Base-by-base conservation (phyloP, 2,329 filamentous ascomycete genomes). In the Pyrenochaeta sp. region DNA sequence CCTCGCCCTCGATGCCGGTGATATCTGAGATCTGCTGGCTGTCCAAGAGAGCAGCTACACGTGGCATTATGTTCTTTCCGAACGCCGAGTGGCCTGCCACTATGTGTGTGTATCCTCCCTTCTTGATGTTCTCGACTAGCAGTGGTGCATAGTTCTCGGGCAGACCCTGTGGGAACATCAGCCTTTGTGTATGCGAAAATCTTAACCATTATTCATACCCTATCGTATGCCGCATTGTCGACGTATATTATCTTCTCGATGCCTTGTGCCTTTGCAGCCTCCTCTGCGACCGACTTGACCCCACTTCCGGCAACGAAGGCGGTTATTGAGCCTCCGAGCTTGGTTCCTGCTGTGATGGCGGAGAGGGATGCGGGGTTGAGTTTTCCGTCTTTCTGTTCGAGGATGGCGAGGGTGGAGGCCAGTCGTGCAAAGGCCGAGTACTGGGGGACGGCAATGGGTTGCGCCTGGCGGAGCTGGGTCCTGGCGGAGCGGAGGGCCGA, bases 41-140 rank as follows among this genome's bases (percentile, higher is more conserved):
- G 71, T 99, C 94, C 46, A 99, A 81, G 42, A 99, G 78, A 14
- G 94, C 94, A 14, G 94, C 90, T 11, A 96, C 89, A 51, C 94
- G 86, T 26, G 94, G 94, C 74, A 99, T 80, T 31, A 99, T 73
- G 72, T 88, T 95, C 83, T 99, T 99, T 65, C 94, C 94, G 74
- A 99, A 99, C 1, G 94, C 91, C 17, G 92, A 94, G 77, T 97
- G 91, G 41, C 89, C 87, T 26, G 88, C 89, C 63, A 99, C 81
- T 53, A 99, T 83, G 69, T 99, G 94, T 49, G 92, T 96, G 73
- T 91, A 97, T 48, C 87, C 89, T 48, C 90, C 92, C 71, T 94
- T 94, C 77, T 96, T 96, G 74, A 97, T 93, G 74, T 97, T 99
- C 73, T 97, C 93, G 37, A 91, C 88, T 27, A 99, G 80, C 32